Evolutionary conservation across 495 filamentous ascomycete genomes (phyloP).

Genomic region (Lepraria neglecta): DNA sequence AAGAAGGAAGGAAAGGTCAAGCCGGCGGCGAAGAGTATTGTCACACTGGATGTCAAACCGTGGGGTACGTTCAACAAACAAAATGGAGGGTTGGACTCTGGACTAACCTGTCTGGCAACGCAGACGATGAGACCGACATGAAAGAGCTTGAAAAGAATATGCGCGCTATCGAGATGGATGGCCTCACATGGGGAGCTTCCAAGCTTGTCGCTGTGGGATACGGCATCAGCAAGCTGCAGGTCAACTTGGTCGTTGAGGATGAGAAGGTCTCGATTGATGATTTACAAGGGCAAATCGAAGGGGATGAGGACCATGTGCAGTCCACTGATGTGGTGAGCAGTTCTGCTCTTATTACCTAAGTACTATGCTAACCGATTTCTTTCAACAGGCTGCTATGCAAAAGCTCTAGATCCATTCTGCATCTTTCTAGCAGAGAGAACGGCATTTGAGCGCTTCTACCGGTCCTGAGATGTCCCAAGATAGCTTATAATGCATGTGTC

Average conservation of each 20-base stretch:
- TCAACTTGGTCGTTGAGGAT: conserved; percentile 95
- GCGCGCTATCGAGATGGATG: conserved; percentile 82
- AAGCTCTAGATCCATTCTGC: conserved; percentile 60
- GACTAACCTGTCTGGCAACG: conserved; percentile 30
- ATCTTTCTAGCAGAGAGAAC: background rate
- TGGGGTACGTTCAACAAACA: conserved; percentile 67
- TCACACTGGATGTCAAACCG: conserved; percentile 94
- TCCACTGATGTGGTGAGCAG: conserved; percentile 74
- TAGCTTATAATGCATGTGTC: background rate
- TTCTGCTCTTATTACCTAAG: conserved; percentile 9
- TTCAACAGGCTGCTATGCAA: conserved; percentile 67
- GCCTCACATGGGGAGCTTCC: conserved; percentile 91
- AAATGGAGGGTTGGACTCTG: background rate
- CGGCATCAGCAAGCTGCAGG: conserved; percentile 99
- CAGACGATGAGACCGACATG: conserved; percentile 93
- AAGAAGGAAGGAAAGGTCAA: conserved; percentile 95
- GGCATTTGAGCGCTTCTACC: background rate
- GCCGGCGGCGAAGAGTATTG: conserved; percentile 87
- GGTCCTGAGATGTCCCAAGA: background rate
- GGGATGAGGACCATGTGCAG: conserved; percentile 94
- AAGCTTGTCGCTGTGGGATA: conserved; percentile 86
- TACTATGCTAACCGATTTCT: background rate
- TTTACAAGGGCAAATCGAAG: conserved; percentile 79
- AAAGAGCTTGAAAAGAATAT: conserved; percentile 72
- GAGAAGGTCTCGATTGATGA: conserved; percentile 89